A percentile compares a stretch with the other conserved stretches of the same genome.
Evolutionary conservation across 1,284 basidiomycete genomes (phyloP).

Genomic region (Cerrena zonata): DNA sequence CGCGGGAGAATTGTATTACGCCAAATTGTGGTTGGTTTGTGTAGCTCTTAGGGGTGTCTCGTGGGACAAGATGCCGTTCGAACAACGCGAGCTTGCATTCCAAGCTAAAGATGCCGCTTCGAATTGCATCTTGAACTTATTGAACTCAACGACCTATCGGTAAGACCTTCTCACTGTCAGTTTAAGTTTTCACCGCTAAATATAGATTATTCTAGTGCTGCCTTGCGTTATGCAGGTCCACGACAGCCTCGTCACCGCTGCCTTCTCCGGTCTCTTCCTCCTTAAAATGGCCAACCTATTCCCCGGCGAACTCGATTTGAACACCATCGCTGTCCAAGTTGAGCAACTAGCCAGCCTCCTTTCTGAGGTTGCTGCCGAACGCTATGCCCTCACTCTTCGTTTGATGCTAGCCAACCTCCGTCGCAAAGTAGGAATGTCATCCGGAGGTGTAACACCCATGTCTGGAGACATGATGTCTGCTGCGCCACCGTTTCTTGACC

Average conservation of each 20-base stretch:
- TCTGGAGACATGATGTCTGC: conserved; percentile 27
- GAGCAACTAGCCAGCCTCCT: conserved; percentile 79
- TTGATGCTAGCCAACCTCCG: conserved; percentile 87
- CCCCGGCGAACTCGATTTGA: conserved; percentile 73
- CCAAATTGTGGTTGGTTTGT: conserved; percentile 90
- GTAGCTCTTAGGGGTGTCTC: conserved; percentile 84
- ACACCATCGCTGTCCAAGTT: conserved; percentile 69
- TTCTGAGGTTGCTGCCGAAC: conserved; percentile 82
- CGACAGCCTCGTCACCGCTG: conserved; percentile 85
- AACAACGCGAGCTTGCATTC: conserved; percentile 89
- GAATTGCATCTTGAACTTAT: conserved; percentile 75
- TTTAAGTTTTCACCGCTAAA: too few relatives aligned
- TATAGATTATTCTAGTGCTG: conserved; percentile 58
- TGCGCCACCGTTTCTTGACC: conserved; percentile 51
- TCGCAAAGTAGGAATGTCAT: conserved; percentile 74
- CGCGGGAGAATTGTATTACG: conserved; percentile 82
- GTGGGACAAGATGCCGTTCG: conserved; percentile 92
- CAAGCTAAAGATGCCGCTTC: conserved; percentile 89
- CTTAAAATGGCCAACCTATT: conserved; percentile 88
- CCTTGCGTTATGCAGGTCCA: conserved; percentile 86
- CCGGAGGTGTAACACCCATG: conserved; percentile 39
- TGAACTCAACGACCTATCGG: conserved; percentile 75
- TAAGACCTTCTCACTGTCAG: conserved; percentile 26
- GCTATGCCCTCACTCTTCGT: conserved; percentile 82
- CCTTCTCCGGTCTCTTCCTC: conserved; percentile 87